Percentiles rank a stretch among this genome's conserved stretches.
Evolutionary conservation across 352 stramenopile genomes (phyloP).

Genomic region (Pythium vanterpoolii): DNA sequence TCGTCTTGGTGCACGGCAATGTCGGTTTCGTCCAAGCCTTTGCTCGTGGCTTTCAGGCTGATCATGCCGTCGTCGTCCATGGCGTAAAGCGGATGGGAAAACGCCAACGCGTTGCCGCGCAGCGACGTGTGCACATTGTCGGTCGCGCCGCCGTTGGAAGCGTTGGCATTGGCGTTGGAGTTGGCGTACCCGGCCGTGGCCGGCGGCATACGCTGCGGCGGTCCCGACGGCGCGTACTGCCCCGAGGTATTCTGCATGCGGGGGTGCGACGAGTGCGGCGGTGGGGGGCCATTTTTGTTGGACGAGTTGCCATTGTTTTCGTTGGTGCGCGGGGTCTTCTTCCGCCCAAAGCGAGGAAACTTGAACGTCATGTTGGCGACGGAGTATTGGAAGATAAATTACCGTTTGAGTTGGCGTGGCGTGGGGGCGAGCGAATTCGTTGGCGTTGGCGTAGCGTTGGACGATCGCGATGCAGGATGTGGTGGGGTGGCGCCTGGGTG

Average conservation of each 20-base stretch:
- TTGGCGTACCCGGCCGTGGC: constrained; percentile 14
- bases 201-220: constrained; percentile 15
- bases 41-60: constrained; percentile 80
- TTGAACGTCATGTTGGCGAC: constrained; percentile 56
- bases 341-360: constrained; percentile 69
- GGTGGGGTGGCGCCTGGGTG: no score
- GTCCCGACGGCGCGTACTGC: constrained; percentile 28
- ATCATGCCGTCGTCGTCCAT: constrained; percentile 87
- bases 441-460: constrained; percentile 5
- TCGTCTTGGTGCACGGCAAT: constrained; percentile 87
- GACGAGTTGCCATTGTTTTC: constrained; percentile 31
- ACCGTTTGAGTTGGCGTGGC: background rate
- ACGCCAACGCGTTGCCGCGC: constrained; percentile 43
- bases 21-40: constrained; percentile 77
- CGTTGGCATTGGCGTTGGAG: constrained; percentile 7
- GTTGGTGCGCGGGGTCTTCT: constrained; percentile 49
- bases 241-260: constrained; percentile 8
- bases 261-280: constrained; percentile 39
- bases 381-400: background rate
- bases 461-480: background rate
- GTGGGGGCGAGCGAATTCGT: no score
- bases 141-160: constrained; percentile 2
- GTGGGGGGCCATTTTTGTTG: constrained; percentile 28
- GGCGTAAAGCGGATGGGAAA: constrained; percentile 76
- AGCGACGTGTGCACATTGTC: no score